phyloP scores from a whole-genome alignment of 73 alveolate species.

The Chromera velia region DNA sequence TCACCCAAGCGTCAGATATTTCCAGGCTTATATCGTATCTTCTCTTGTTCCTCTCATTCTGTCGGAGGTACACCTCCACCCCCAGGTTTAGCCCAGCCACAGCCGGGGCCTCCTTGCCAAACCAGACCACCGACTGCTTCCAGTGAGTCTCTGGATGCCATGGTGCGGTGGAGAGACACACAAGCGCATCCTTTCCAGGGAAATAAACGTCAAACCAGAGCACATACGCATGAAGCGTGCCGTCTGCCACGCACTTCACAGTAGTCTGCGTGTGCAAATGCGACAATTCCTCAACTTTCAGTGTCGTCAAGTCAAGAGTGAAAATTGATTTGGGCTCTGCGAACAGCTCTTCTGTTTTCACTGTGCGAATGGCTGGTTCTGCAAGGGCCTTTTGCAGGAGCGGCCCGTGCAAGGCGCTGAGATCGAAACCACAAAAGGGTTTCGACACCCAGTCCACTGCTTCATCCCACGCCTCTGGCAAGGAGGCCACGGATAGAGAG shows the following conservation, averaged over 20 bases:
- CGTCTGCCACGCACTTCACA: neutral
- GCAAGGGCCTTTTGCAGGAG: neutral
- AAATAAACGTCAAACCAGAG: neutral
- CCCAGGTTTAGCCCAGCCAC: too few species aligned
- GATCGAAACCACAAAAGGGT: neutral
- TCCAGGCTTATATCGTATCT: too few species aligned
- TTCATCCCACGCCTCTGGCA: neutral
- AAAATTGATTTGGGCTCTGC: too few species aligned
- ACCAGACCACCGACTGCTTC: neutral
- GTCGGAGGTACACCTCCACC: too few species aligned
- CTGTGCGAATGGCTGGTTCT: too few species aligned
- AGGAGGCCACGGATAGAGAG: neutral
- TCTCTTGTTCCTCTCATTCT: too few species aligned
- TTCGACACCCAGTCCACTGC: neutral
- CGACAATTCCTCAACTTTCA: neutral
- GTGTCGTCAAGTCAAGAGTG: neutral
- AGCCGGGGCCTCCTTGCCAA: neutral
- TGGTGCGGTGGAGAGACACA: neutral
- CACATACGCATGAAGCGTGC: neutral
- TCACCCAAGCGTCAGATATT: too few species aligned
- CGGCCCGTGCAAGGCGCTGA: neutral
- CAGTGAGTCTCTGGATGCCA: neutral
- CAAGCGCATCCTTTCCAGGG: neutral
- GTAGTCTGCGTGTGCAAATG: neutral
- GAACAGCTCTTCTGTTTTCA: too few species aligned